Evolutionary conservation across 1,139 yeast species (phyloP).

Genomic region (Geotrichum australiense): DNA sequence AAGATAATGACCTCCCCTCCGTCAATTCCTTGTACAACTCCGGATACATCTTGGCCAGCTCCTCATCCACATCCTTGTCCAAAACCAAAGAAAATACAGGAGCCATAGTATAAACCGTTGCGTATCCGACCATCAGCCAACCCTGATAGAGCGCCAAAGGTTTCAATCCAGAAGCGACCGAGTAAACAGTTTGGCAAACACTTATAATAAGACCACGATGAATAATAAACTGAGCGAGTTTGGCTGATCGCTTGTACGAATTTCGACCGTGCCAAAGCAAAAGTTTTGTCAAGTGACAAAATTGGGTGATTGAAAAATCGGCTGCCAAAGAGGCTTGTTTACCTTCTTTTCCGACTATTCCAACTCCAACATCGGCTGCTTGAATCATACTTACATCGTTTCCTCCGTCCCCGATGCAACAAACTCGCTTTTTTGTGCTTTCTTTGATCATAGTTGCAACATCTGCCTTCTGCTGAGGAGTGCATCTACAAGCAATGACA

Average conservation of each 20-base stretch:
- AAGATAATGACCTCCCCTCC: conserved; percentile 77
- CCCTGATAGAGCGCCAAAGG: conserved; percentile 94
- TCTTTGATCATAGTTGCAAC: conserved; percentile 75
- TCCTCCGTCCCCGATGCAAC: conserved; percentile 99
- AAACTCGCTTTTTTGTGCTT: conserved; percentile 79
- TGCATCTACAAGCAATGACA: conserved; percentile 95
- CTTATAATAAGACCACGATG: conserved; percentile 93
- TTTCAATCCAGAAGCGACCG: conserved; percentile 78
- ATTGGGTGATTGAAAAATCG: conserved; percentile 89
- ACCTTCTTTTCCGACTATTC: conserved; percentile 98
- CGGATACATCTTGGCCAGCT: conserved; percentile 82
- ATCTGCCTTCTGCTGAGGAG: conserved; percentile 98
- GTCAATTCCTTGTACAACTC: conserved; percentile 91
- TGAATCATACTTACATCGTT: conserved; percentile 99
- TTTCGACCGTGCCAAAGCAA: conserved; percentile 97
- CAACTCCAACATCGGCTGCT: conserved; percentile 98
- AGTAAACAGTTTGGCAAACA: conserved; percentile 93
- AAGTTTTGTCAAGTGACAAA: conserved; percentile 79
- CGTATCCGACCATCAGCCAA: conserved; percentile 97
- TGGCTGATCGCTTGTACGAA: conserved; percentile 91
- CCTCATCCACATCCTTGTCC: conserved; percentile 88
- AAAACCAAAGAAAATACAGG: conserved; percentile 93
- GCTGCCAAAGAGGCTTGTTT: conserved; percentile 96
- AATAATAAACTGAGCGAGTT: conserved; percentile 89
- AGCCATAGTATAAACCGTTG: conserved; percentile 95